phyloP scores from a whole-genome alignment of 176 grass and related monocot genomes.

The Ananas comosus region DNA sequence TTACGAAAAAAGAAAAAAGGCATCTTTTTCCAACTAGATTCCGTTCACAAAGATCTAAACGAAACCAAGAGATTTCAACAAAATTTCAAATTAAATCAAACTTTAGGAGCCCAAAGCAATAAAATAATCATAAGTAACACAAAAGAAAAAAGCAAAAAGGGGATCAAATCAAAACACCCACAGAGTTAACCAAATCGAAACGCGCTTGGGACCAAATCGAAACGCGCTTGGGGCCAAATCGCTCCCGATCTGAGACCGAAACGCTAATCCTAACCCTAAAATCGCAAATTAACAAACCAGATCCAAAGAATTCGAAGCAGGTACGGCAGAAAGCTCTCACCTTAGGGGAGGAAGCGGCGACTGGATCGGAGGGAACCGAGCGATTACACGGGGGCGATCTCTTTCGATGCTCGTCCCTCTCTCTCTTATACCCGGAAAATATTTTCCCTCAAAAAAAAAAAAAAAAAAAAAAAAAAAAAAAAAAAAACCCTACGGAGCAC shows the following conservation, averaged over 20 bases:
- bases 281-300: not conserved
- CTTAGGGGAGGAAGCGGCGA: not conserved
- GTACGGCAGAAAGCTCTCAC: not conserved
- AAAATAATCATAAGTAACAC: not conserved
- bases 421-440: not conserved
- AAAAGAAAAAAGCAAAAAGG: not conserved
- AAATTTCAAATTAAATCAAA: not conserved
- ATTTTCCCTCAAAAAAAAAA: no score
- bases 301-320: not conserved
- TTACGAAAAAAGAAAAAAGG: no score
- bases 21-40: no score
- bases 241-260: not conserved
- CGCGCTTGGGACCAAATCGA: no score
- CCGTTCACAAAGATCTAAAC: no score
- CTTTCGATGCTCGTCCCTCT: not conserved
- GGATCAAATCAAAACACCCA: not conserved
- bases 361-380: not conserved
- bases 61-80: no score
- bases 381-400: not conserved
- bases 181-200: not conserved
- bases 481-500: not conserved
- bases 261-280: slow-evolving; percentile 3
- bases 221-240: not conserved
- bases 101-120: not conserved
- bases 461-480: no score